phyloP scores from a whole-genome alignment of 305 asterid genomes.

The Fraxinus platypoda region DNA sequence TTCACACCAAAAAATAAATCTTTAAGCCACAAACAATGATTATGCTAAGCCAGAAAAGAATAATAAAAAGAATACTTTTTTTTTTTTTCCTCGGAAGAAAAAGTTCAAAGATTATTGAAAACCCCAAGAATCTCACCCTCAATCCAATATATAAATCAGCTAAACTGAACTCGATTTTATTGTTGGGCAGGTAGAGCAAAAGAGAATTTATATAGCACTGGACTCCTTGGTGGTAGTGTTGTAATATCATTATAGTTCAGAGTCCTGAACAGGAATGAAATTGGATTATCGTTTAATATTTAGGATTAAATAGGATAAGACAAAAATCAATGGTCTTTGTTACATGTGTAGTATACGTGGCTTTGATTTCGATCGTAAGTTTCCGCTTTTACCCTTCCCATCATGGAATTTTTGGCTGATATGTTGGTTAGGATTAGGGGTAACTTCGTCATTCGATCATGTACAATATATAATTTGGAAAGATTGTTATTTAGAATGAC shows the following conservation, averaged over 20 bases:
- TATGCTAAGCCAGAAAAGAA: neutral
- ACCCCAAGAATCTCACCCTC: neutral
- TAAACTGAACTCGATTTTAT: neutral
- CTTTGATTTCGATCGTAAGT: neutral
- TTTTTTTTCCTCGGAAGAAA: neutral
- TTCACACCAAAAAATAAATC: neutral
- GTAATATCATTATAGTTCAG: neutral
- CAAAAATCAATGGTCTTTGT: neutral
- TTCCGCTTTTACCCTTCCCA: neutral
- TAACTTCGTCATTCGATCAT: neutral
- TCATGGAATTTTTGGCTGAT: neutral
- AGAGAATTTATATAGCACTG: neutral
- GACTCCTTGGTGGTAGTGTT: neutral
- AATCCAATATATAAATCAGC: neutral
- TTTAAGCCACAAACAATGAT: neutral
- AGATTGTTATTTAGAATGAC: neutral
- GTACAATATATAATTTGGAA: neutral
- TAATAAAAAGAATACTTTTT: neutral
- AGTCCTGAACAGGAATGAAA: neutral
- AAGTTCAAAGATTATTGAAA: neutral
- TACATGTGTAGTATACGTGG: neutral
- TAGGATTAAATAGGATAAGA: neutral
- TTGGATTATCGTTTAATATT: neutral
- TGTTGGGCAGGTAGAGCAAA: neutral
- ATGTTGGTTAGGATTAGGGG: neutral